Evolutionary conservation across 257 asterid species (phyloP), one percentile per base, ranked within the genome.

Genomic region (Przewalskia tangutica): DNA sequence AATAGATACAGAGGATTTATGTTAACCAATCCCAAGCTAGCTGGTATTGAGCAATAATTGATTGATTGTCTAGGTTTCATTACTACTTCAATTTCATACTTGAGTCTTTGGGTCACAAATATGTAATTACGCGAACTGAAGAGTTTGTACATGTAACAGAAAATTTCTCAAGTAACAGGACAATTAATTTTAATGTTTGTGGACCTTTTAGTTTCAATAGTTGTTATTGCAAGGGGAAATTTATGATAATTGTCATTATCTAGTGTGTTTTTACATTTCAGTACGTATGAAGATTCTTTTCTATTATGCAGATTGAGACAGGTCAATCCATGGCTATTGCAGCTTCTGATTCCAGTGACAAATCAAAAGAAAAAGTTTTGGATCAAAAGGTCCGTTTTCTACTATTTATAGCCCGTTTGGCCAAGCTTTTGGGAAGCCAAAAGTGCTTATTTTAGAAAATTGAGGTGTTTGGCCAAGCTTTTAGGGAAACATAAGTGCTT

Each of bases 311-410:
- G 98, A 85, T 87, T 82, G 93, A 92, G 55, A 91, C 80, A 84
- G 95, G 86, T 83, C 98, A 90, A 84, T 90, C 92, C 66, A 85
- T 82, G 44, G 89, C 54, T 59, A 82, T 75, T 51, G 89, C 81
- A 38, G 88, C 82, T 81, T 91, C 93, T 32, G 97, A 92, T 86
- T 91, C 97, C 62, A 92, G 93, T 81, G 96, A 90, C 79, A 94
- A 89, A 85, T 90, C 97, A 42, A 93, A 91, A 84, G 97, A 93
- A 76, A 93, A 89, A 86, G 64, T 79, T 76, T 59, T 81, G 65
- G 95, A 93, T 84, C 98, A 93, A 79, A 94, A 94, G 97, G 98
- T 94, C 85, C 56, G 55, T 48, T 51, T 81, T 64, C 54, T 18
- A 38, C 75, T 77, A 58, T 44, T 77, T 27, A 27, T 27, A 27